Conservation (phyloP, 2,329 filamentous ascomycete species). For the Neonectria punicea region DNA sequence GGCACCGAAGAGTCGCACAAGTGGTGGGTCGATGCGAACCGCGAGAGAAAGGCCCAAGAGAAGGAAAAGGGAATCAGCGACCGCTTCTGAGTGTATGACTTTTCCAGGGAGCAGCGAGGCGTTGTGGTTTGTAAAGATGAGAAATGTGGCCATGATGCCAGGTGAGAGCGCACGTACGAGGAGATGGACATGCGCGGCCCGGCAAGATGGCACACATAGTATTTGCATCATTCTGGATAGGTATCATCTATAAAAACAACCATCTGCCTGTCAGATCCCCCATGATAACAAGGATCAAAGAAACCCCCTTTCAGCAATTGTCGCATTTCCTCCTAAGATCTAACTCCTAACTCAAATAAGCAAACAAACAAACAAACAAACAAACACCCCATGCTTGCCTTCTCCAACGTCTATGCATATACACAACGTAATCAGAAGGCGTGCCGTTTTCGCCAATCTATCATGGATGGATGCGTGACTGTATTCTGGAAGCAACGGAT, state of each 20-base stretch:
- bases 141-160: not conserved
- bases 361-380: not conserved
- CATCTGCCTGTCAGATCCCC: slow-evolving; percentile 10
- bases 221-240: slow-evolving; percentile 32
- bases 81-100: not conserved
- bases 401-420: slow-evolving; percentile 38
- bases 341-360: slow-evolving; percentile 31
- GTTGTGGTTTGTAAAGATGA: slow-evolving; percentile 8
- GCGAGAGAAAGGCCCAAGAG: slow-evolving; percentile 56
- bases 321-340: slow-evolving; percentile 11
- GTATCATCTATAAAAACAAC: slow-evolving; percentile 35
- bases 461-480: slow-evolving; percentile 30
- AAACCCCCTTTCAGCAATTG: slow-evolving; percentile 1
- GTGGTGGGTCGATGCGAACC: slow-evolving; percentile 67
- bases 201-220: not conserved
- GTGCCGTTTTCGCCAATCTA: slow-evolving; percentile 36
- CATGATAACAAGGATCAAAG: not conserved
- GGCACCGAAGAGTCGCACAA: slow-evolving; percentile 60
- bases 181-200: not conserved
- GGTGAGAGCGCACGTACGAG: not conserved
- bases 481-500: slow-evolving; percentile 32
- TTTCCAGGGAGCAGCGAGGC: not conserved
- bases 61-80: slow-evolving; percentile 49
- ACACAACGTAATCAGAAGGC: slow-evolving; percentile 14
- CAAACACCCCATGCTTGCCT: not conserved